Evolutionary conservation across 768 basidiomycete genomes (phyloP).

Genomic region (Butyriboletus loyo): DNA sequence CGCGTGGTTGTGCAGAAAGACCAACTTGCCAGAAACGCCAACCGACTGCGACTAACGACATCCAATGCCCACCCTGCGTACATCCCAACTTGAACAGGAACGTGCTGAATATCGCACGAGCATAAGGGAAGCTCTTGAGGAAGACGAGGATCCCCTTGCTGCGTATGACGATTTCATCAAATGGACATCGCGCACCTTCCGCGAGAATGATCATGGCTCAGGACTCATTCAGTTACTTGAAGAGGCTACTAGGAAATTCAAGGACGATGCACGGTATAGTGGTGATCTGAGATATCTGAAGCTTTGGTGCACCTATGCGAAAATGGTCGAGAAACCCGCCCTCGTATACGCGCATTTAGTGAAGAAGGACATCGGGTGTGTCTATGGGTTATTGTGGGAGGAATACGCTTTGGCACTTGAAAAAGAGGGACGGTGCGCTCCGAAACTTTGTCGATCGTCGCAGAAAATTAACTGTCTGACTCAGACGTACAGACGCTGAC

Average conservation of each 20-base stretch:
- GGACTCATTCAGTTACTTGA: conserved; percentile 81
- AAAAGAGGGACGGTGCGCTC: conserved; percentile 64
- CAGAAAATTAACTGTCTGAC: conserved; percentile 2
- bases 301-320: conserved; percentile 87
- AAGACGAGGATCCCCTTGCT: conserved; percentile 85
- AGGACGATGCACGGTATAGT: conserved; percentile 79
- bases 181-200: conserved; percentile 83
- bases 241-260: conserved; percentile 78
- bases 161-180: conserved; percentile 84
- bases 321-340: conserved; percentile 67
- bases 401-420: conserved; percentile 86
- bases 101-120: conserved; percentile 31
- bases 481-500: conserved; percentile 75
- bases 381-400: conserved; percentile 81
- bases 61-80: conserved; percentile 24
- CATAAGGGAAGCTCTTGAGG: conserved; percentile 54
- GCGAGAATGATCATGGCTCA: conserved; percentile 62
- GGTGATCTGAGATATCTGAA: conserved; percentile 89
- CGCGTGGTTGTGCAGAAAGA: conserved; percentile 22
- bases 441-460: conserved; percentile 2
- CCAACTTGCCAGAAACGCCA: conserved; percentile 5
- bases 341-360: conserved; percentile 72
- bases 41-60: conserved; percentile 6
- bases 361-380: conserved; percentile 70
- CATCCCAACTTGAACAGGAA: conserved; percentile 31